These are phyloP conservation scores for Cutaneotrichosporon mucoides DNA, from an alignment of 1,284 basidiomycete species.

Conservation along the genomic window DNA sequence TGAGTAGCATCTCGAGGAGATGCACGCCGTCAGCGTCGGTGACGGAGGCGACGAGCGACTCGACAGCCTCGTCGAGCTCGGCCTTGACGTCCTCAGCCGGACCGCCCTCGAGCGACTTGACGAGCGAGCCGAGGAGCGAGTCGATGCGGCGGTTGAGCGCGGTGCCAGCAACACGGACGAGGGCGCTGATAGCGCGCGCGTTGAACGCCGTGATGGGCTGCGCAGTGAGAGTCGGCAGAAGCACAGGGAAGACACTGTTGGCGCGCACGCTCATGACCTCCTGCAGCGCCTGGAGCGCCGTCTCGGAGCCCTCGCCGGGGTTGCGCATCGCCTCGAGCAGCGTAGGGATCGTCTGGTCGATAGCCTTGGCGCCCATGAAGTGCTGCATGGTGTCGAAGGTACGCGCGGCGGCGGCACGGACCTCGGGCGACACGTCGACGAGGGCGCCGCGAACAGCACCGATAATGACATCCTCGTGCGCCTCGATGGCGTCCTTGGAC, in stretches of 20 bases:
- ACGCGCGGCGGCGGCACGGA: constrained; percentile 87
- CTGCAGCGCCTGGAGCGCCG: constrained; percentile 82
- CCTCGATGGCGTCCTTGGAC: constrained; percentile 79
- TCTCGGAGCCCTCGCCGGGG: constrained; percentile 84
- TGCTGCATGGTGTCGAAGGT: constrained; percentile 94
- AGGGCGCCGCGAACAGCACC: constrained; percentile 76
- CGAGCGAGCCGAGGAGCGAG: constrained; percentile 68
- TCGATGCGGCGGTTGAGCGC: constrained; percentile 80
- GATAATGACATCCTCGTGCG: constrained; percentile 86
- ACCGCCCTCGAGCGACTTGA: constrained; percentile 60
- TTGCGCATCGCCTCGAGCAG: constrained; percentile 86
- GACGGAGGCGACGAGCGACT: constrained; percentile 68
- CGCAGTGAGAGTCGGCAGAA: constrained; percentile 87
- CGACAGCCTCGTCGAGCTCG: constrained; percentile 73
- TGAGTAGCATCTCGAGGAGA: constrained; percentile 78
- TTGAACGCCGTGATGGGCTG: constrained; percentile 94
- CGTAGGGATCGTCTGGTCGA: constrained; percentile 95
- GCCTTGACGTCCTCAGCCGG: constrained; percentile 63
- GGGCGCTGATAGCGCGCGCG: constrained; percentile 80
- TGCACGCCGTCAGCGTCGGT: constrained; percentile 81
- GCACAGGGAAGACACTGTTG: constrained; percentile 92
- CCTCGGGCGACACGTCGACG: constrained; percentile 80
- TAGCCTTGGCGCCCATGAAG: constrained; percentile 76
- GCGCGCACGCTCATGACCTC: constrained; percentile 95
- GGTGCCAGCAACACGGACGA: constrained; percentile 88